Base-by-base conservation (phyloP, 345 rosid species). In the Physaria fendleri region DNA sequence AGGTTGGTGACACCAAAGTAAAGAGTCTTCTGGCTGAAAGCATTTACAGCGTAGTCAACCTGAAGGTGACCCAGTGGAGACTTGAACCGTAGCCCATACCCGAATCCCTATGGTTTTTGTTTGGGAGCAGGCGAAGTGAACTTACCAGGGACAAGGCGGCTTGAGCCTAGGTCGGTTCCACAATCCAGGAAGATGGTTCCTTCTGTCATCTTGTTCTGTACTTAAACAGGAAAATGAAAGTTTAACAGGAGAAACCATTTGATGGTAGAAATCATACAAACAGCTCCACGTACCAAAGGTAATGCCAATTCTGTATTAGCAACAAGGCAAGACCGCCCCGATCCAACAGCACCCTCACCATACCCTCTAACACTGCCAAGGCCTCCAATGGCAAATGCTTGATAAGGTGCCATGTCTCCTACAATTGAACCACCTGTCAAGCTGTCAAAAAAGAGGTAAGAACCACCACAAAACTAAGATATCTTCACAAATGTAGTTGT, bases 381-480 rank as follows among this genome's bases (percentile, higher is more conserved):
- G 64, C 98, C 98, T 22, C 98, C 98, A 47, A 92, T 76, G 64
- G 97, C 78, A 81, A 92, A 92, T 59, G 98, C 95, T 76, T 88
- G 98, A 75, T 88, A 86, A 69, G 98, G 97, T 74, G 98, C 93
- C 93, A 92, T 92, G 75, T 88, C 96, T 71, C 98, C 98, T 34
- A 92, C 98, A 67, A 88, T 92, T 32, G 97, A 88, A 62, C 98
- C 97, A 65, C 93, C 95, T 74, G 93, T 84, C 77, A 92, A 67
- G 78, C 97, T 92, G 81, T 53, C 51, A 61, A 60, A 73, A 29
- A 38, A 72, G 56, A 65, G 42, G 56, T 74, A 44, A 77, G 84
- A 55, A 21, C 41, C 24, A 66, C 25, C 5, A 32, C 63, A 61
- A 53, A 33, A 46, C 29, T 14, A 8, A 4, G 27, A 56, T 45